Evolutionary conservation across 2,329 filamentous ascomycete genomes (phyloP).

Genomic region (Calonectria montana): DNA sequence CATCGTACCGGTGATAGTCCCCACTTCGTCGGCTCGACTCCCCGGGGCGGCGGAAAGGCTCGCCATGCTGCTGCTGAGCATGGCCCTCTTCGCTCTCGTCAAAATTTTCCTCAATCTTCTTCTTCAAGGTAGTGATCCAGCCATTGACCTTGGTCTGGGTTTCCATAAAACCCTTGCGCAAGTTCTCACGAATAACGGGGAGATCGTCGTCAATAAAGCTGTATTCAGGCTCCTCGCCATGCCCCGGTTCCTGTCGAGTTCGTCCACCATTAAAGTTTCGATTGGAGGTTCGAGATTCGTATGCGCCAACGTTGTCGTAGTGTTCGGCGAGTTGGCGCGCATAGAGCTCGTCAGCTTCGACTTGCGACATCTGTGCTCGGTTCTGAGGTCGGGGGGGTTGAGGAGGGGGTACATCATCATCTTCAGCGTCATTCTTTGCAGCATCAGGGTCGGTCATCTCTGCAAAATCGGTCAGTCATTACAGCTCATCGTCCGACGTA

Average conservation of each 20-base stretch:
- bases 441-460: conserved; percentile 86
- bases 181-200: conserved; percentile 90
- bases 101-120: conserved; percentile 91
- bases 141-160: conserved; percentile 93
- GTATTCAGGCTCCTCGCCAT: conserved; percentile 76
- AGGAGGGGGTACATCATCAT: conserved; percentile 72
- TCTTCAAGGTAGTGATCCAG: conserved; percentile 92
- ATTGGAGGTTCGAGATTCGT: conserved; percentile 67
- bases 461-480: conserved; percentile 45
- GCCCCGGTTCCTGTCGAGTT: conserved; percentile 54
- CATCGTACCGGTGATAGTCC: conserved; percentile 93
- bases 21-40: conserved; percentile 78
- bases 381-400: conserved; percentile 82
- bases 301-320: conserved; percentile 74
- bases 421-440: conserved; percentile 61
- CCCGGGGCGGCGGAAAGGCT: conserved; percentile 62
- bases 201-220: conserved; percentile 98
- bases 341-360: conserved; percentile 92
- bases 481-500: too few species aligned
- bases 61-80: conserved; percentile 41
- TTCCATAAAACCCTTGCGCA: conserved; percentile 93
- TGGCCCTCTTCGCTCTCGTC: conserved; percentile 70
- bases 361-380: conserved; percentile 75
- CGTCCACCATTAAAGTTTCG: conserved; percentile 42
- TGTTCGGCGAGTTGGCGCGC: conserved; percentile 94